Conservation (phyloP, 169 alveolate genomes). For the Plasmodium cynomolgi region DNA sequence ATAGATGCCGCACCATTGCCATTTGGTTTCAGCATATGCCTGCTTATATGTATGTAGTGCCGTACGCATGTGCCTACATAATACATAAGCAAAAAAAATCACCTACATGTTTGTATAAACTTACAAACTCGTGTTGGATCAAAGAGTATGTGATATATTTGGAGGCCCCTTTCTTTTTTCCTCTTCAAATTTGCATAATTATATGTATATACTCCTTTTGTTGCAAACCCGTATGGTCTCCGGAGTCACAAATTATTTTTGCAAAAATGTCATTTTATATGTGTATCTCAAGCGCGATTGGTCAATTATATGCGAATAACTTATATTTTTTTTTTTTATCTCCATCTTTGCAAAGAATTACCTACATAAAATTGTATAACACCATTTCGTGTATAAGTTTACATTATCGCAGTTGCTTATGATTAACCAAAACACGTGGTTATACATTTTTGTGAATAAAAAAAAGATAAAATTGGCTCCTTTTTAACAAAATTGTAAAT, state of each 20-base stretch:
- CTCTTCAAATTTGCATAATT: background rate
- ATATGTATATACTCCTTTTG: background rate
- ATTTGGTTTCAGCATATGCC: background rate
- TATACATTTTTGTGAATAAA: background rate
- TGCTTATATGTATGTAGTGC: background rate
- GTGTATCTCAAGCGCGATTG: background rate
- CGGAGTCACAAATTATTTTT: background rate
- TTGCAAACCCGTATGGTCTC: slow-evolving; percentile 1
- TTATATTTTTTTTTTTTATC: background rate
- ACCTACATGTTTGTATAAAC: background rate
- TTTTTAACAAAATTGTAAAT: background rate
- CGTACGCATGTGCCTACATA: background rate
- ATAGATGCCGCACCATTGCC: background rate
- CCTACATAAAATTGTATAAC: background rate
- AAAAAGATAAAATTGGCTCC: background rate
- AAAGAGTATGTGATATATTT: background rate
- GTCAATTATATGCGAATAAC: background rate
- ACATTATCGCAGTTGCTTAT: background rate
- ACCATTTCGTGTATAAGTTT: background rate
- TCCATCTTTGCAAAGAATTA: background rate
- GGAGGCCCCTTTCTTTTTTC: background rate
- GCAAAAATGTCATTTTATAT: background rate
- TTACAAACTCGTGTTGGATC: background rate
- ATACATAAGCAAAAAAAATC: background rate
- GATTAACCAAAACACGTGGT: background rate